phyloP scores from a whole-genome alignment of 2,329 filamentous ascomycete species.

The Chaetomium globosum region DNA sequence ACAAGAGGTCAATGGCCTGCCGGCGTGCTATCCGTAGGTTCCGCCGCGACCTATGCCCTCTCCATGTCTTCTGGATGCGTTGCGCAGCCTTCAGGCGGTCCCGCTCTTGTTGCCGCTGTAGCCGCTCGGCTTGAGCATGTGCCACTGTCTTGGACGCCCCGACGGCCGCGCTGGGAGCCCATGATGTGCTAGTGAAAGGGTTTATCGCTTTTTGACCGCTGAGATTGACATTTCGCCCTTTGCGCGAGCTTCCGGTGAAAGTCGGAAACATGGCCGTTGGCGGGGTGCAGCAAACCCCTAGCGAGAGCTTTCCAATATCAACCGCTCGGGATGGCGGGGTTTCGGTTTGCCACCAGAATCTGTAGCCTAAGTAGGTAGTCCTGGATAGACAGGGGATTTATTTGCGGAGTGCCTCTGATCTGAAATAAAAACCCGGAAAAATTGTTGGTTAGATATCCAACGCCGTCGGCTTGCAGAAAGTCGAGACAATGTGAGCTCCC shows the following conservation, averaged over 20 bases:
- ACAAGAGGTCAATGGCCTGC: slow-evolving; percentile 63
- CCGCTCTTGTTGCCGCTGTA: slow-evolving; percentile 77
- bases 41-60: slow-evolving; percentile 69
- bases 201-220: slow-evolving; percentile 76
- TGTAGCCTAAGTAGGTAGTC: neutral
- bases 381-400: neutral
- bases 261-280: slow-evolving; percentile 73
- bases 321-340: neutral
- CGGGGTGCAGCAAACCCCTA: neutral
- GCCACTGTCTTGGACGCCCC: slow-evolving; percentile 77
- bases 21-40: slow-evolving; percentile 61
- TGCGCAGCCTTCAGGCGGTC: slow-evolving; percentile 73
- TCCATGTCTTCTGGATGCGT: slow-evolving; percentile 78
- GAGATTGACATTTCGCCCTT: slow-evolving; percentile 89
- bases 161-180: slow-evolving; percentile 58
- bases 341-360: slow-evolving; percentile 1
- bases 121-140: slow-evolving; percentile 83
- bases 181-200: slow-evolving; percentile 70
- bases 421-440: neutral
- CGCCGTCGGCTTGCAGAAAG: neutral
- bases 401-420: neutral
- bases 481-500: neutral
- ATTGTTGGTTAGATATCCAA: neutral
- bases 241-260: slow-evolving; percentile 85
- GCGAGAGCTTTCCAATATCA: neutral